Evolutionary conservation across 2,329 filamentous ascomycete species (phyloP).

Genomic region (Bretziella fagacearum): DNA sequence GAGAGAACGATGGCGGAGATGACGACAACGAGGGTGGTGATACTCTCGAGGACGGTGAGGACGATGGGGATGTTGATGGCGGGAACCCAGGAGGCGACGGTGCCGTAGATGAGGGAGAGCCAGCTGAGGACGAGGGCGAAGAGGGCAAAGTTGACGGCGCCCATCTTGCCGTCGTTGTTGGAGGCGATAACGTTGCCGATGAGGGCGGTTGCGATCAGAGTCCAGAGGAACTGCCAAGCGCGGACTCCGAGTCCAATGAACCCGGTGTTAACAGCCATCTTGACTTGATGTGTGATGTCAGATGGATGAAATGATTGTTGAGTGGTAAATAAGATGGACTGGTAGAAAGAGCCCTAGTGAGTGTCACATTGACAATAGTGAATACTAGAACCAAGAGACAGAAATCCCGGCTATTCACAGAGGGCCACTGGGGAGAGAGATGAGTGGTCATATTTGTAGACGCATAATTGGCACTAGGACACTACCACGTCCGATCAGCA

Average conservation of each 20-base stretch:
- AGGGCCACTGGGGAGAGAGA: no score
- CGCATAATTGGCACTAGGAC: no score
- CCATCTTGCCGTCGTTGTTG: conserved; percentile 29
- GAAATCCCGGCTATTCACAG: no score
- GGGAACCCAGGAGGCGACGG: conserved; percentile 38
- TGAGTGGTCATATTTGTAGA: no score
- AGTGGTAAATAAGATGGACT: no score
- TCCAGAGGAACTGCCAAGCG: conserved; percentile 32
- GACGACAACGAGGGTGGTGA: conserved; percentile 51
- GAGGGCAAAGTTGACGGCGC: conserved; percentile 48
- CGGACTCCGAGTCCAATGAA: conserved; percentile 29
- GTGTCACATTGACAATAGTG: no score
- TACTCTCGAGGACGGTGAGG: conserved; percentile 37
- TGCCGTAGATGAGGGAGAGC: conserved; percentile 46
- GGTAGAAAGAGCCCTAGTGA: no score
- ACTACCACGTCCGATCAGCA: no score
- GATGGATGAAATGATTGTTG: no score
- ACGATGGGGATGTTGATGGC: conserved; percentile 34
- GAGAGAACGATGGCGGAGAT: conserved; percentile 54
- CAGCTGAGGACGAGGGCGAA: conserved; percentile 52
- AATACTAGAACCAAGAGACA: no score
- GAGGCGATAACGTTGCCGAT: conserved; percentile 40
- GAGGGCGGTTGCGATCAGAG: conserved; percentile 36
- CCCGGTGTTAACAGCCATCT: conserved; percentile 20
- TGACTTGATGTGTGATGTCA: no score